A percentile compares a stretch with the other conserved stretches of the same genome.
phyloP scores from a whole-genome alignment of 768 basidiomycete genomes.

The Lanmaoa rubissima region DNA sequence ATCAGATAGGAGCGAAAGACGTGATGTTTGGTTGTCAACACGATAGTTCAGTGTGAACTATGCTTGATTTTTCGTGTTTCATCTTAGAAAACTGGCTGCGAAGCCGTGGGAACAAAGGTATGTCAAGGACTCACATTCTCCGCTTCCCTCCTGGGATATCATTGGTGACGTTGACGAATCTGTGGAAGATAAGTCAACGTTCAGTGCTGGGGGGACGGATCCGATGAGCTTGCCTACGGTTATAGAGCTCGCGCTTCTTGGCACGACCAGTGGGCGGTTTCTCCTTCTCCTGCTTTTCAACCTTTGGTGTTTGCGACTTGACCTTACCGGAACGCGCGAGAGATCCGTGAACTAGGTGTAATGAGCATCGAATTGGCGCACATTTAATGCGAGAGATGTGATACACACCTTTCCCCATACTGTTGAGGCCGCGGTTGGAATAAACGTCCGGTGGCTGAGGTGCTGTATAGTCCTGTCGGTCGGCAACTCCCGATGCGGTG shows the following conservation, averaged over 20 bases:
- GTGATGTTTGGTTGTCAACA: conserved; percentile 86
- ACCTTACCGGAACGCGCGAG: conserved; percentile 99
- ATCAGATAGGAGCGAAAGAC: conserved; percentile 99
- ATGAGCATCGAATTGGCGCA: neutral
- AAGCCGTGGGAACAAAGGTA: conserved; percentile 40
- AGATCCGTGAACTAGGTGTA: conserved; percentile 86
- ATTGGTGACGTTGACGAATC: conserved; percentile 90
- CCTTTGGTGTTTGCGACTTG: conserved; percentile 97
- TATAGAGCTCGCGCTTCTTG: conserved; percentile 93
- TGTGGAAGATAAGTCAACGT: conserved; percentile 23
- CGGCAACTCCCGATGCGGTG: conserved; percentile 21
- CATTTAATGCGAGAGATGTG: neutral
- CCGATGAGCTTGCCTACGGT: conserved; percentile 68
- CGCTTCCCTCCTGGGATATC: conserved; percentile 81
- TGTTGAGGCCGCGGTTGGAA: conserved; percentile 44
- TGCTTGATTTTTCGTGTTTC: conserved; percentile 53
- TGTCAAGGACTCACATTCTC: conserved; percentile 78
- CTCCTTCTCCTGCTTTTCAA: conserved; percentile 98
- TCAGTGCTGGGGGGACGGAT: neutral
- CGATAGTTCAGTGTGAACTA: conserved; percentile 93
- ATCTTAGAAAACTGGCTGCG: conserved; percentile 13
- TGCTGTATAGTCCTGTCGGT: conserved; percentile 44
- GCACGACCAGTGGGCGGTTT: conserved; percentile 95
- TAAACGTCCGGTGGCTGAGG: conserved; percentile 27
- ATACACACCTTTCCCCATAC: conserved; percentile 66